phyloP scores from a whole-genome alignment of 148 eudicot genomes.

The Silene latifolia region DNA sequence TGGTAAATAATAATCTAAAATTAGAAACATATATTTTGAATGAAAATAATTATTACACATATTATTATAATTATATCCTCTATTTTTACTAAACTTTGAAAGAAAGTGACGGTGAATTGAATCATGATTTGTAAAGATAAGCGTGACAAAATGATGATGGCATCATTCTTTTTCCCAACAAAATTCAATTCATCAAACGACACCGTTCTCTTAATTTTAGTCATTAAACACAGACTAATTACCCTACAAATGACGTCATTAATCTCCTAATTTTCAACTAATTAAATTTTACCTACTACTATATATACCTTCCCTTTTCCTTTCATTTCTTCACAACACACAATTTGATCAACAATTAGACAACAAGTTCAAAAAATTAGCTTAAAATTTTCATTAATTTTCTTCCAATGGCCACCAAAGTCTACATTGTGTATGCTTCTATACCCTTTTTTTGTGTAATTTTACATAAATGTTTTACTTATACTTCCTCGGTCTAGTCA shows the following conservation, averaged over 20 bases:
- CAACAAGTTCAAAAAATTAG: background rate
- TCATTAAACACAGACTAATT: background rate
- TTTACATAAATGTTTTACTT: background rate
- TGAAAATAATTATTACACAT: no score
- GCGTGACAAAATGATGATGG: slow-evolving; percentile 54
- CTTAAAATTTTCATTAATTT: slow-evolving; percentile 15
- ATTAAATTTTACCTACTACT: slow-evolving; percentile 7
- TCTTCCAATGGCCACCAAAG: slow-evolving; percentile 48
- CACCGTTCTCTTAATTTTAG: slow-evolving; percentile 6
- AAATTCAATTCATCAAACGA: slow-evolving; percentile 19
- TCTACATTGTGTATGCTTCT: slow-evolving; percentile 61
- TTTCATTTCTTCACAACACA: slow-evolving; percentile 9
- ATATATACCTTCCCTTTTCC: slow-evolving; percentile 16
- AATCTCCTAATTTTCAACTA: background rate
- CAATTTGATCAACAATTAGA: background rate
- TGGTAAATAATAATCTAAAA: no score
- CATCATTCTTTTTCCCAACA: slow-evolving; percentile 11
- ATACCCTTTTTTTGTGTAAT: background rate
- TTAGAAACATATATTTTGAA: no score
- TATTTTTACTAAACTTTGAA: slow-evolving; percentile 10
- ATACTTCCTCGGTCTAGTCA: no score
- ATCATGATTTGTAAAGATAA: slow-evolving; percentile 28
- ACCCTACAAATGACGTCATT: slow-evolving; percentile 5
- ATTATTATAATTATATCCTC: no score
- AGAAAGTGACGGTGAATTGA: slow-evolving; percentile 26